Evolutionary conservation across 495 filamentous ascomycete genomes (phyloP), one percentile per base, ranked within the genome.

Genomic region (Talaromyces trachyspermus): DNA sequence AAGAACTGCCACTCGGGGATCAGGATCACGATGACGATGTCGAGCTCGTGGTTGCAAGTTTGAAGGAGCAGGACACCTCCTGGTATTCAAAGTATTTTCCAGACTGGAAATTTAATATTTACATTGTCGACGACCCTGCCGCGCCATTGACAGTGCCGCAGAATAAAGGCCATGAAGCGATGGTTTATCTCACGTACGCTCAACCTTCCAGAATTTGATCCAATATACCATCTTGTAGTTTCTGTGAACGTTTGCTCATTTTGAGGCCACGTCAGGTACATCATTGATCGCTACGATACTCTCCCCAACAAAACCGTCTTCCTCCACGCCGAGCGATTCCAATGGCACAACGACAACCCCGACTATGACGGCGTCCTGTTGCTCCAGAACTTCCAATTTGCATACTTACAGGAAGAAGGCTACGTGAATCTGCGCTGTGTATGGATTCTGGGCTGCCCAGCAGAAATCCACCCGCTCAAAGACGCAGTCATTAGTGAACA

Each of bases 81-180:
- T 70, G 68, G 68, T 36, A 63, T 29, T 24, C 19, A 11, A 50
- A 61, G 5, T 29, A 59, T 29, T 45, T 77, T 10, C 57, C 67
- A 5, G 46, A 59, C 20, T 72, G 71, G 70, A 40, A 58, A 17
- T 49, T 45, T 22, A 71, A 67, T 47, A 63, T 78, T 41, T 81
- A 80, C 56, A 60, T 71, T 5, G 71, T 70, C 8, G 71, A 81
- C 53, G 63, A 70, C 41, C 53, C 60, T 5, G 38, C 51, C 12
- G 62, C 65, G 2, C 26, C 40, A 2, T 58, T 74, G 15, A 72
- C 64, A 0, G 68, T 78, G 4, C 71, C 75, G 4, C 47, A 47
- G 3, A 82, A 81, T 57, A 80, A 80, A 54, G 79, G 81, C 4
- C 71, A 72, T 50, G 81, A 85, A 59, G 78, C 74, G 9, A 81